These are phyloP conservation scores for Mycena rebaudengoi DNA, from an alignment of 768 basidiomycete genomes.

Conservation along the genomic window DNA sequence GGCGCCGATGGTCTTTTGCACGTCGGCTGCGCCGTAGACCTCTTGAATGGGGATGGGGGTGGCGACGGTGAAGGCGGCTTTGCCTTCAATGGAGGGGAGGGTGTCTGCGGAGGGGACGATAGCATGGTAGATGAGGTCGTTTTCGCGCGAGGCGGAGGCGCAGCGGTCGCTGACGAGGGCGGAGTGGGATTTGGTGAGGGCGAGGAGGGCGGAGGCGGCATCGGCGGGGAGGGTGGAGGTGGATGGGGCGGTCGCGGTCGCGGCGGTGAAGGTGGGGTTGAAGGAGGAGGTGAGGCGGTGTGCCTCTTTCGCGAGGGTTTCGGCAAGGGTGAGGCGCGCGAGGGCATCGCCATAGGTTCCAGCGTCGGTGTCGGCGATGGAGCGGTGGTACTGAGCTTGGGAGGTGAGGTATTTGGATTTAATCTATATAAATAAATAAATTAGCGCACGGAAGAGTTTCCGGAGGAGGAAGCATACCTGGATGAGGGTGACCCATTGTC, in stretches of 20 bases:
- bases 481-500: conserved; percentile 90
- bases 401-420: conserved; percentile 93
- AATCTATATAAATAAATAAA: conserved; percentile 56
- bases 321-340: conserved; percentile 79
- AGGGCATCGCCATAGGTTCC: conserved; percentile 90
- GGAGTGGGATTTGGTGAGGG: conserved; percentile 85
- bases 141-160: conserved; percentile 83
- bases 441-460: not conserved
- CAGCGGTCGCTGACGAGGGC: conserved; percentile 80
- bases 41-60: conserved; percentile 93
- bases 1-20: conserved; percentile 92
- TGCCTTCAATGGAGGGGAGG: conserved; percentile 79
- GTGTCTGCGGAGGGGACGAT: conserved; percentile 82
- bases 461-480: conserved; percentile 58
- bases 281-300: conserved; percentile 45
- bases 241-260: conserved; percentile 55
- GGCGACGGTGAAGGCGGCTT: conserved; percentile 69
- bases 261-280: conserved; percentile 23
- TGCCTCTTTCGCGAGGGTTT: conserved; percentile 86
- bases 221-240: conserved; percentile 91
- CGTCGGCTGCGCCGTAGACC: conserved; percentile 88
- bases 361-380: conserved; percentile 76
- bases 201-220: conserved; percentile 78
- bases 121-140: conserved; percentile 97
- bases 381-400: conserved; percentile 87